Evolutionary conservation across 805 yeast species (phyloP).

Genomic region (Wickerhamiella cacticola): DNA sequence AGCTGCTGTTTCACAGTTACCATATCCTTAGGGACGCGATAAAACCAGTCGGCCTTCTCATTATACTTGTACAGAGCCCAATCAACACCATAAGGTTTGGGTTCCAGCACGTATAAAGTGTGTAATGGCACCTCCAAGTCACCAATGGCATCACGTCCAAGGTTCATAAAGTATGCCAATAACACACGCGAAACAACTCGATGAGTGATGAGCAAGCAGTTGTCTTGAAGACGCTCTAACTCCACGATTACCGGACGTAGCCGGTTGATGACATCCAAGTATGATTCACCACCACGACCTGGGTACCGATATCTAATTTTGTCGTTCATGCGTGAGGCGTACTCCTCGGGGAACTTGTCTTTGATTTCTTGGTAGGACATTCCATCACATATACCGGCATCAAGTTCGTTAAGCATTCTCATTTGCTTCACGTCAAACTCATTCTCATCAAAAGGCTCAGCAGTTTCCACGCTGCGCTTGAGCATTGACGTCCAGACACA

Average conservation of each 20-base stretch:
- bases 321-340: slow-evolving; percentile 57
- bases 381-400: slow-evolving; percentile 88
- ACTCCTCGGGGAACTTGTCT: slow-evolving; percentile 60
- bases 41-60: slow-evolving; percentile 66
- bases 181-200: slow-evolving; percentile 82
- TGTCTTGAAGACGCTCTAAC: slow-evolving; percentile 82
- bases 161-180: slow-evolving; percentile 77
- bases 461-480: slow-evolving; percentile 64
- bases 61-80: slow-evolving; percentile 84
- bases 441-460: slow-evolving; percentile 60
- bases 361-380: slow-evolving; percentile 85
- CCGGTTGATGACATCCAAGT: slow-evolving; percentile 83
- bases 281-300: slow-evolving; percentile 95
- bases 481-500: slow-evolving; percentile 93
- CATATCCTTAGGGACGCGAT: slow-evolving; percentile 38
- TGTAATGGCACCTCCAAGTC: slow-evolving; percentile 89
- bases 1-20: slow-evolving; percentile 21
- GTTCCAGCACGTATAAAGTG: slow-evolving; percentile 78
- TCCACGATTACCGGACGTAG: slow-evolving; percentile 84
- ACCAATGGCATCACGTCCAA: slow-evolving; percentile 64
- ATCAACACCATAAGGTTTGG: slow-evolving; percentile 91
- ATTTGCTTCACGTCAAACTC: slow-evolving; percentile 69
- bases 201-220: slow-evolving; percentile 71
- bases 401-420: slow-evolving; percentile 87
- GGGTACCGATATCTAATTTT: slow-evolving; percentile 86